Conservation (phyloP, 805 yeast genomes). For the Priceomyces carsonii region DNA sequence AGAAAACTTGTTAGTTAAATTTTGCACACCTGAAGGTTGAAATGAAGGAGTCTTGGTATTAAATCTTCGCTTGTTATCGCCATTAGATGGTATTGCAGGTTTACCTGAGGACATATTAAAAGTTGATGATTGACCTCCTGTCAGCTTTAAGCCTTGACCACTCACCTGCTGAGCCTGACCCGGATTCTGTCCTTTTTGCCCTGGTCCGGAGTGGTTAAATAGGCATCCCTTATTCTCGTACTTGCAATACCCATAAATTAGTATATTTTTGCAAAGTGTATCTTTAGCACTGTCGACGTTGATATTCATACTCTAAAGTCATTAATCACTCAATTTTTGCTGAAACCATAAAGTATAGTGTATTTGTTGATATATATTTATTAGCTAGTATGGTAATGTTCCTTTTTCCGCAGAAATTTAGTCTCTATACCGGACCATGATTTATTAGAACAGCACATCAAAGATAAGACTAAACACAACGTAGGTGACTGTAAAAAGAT, state of each 20-base stretch:
- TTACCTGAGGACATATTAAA: constrained; percentile 9
- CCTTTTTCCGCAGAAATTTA: not conserved
- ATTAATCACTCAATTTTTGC: not conserved
- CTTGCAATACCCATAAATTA: constrained; percentile 86
- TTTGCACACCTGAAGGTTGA: constrained; percentile 37
- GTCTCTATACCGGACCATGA: too few species aligned
- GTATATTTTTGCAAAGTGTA: constrained; percentile 80
- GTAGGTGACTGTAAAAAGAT: too few species aligned
- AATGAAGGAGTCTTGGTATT: constrained; percentile 45
- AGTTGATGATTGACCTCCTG: not conserved
- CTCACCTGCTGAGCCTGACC: constrained; percentile 3
- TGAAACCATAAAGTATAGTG: too few species aligned
- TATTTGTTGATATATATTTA: too few species aligned
- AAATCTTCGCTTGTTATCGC: constrained; percentile 32
- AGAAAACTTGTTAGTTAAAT: constrained; percentile 36
- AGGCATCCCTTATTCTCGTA: constrained; percentile 86
- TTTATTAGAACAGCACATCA: too few species aligned
- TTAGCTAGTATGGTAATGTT: not conserved
- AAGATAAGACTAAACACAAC: too few species aligned
- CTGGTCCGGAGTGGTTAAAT: constrained; percentile 60
- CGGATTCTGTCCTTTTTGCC: constrained; percentile 15
- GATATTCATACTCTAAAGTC: constrained; percentile 23
- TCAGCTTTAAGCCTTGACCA: too few species aligned
- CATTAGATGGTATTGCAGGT: constrained; percentile 11
- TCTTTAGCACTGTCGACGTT: constrained; percentile 64